A percentile compares a stretch with the other conserved stretches of the same genome.
Conservation (phyloP, 1,139 yeast species). For the Hansenula sp. region DNA sequence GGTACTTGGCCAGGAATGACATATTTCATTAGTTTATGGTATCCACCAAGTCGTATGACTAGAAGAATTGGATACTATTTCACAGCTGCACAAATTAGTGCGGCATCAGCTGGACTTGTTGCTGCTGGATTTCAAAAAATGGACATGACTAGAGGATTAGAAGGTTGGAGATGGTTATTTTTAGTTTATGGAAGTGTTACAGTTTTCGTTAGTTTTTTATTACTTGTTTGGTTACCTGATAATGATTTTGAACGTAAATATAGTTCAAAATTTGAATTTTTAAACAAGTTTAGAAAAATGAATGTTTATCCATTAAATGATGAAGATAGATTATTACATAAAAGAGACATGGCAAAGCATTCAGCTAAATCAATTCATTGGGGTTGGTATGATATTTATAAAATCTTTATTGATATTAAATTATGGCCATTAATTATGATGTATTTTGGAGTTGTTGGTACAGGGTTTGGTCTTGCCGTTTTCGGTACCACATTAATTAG, state of each 20-base stretch:
- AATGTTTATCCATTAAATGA: constrained; percentile 40
- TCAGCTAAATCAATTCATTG: constrained; percentile 40
- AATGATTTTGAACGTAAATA: constrained; percentile 19
- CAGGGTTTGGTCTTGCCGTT: constrained; percentile 81
- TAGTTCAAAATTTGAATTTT: constrained; percentile 3
- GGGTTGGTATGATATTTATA: constrained; percentile 56
- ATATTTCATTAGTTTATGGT: constrained; percentile 81
- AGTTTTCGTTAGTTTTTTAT: constrained; percentile 57
- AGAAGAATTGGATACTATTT: constrained; percentile 83
- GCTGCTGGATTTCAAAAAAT: constrained; percentile 85
- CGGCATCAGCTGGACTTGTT: constrained; percentile 82
- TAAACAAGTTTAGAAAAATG: constrained; percentile 15
- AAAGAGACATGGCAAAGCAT: constrained; percentile 57
- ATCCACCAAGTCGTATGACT: constrained; percentile 75
- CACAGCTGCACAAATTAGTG: constrained; percentile 87
- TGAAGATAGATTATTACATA: constrained; percentile 54
- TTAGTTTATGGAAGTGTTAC: constrained; percentile 73
- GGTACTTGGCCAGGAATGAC: constrained; percentile 96
- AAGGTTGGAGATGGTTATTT: constrained; percentile 91
- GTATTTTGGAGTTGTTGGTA: constrained; percentile 92
- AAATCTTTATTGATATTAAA: constrained; percentile 58
- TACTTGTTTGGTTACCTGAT: constrained; percentile 87
- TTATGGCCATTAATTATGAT: constrained; percentile 80
- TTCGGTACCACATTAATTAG: constrained; percentile 81
- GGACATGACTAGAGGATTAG: constrained; percentile 64